phyloP scores from a whole-genome alignment of 495 filamentous ascomycete genomes.

The Trichoderma gamsii region DNA sequence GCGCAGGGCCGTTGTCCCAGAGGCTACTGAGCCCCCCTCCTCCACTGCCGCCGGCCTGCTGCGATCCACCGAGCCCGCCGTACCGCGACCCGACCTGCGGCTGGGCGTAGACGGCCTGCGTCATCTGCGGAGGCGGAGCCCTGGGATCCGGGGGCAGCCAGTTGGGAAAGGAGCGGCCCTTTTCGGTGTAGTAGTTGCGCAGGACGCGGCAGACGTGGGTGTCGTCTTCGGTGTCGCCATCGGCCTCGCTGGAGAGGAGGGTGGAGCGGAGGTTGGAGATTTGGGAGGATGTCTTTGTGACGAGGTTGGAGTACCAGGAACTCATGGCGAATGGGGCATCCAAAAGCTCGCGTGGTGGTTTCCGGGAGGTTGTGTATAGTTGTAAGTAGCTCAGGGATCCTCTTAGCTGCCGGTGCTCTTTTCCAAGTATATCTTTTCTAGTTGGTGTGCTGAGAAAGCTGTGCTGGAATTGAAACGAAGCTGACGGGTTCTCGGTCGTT shows the following conservation, averaged over 20 bases:
- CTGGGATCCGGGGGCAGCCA: conserved; percentile 91
- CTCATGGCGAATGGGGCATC: conserved; percentile 49
- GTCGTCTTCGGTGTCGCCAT: conserved; percentile 91
- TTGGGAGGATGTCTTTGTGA: conserved; percentile 71
- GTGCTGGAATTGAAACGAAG: neutral
- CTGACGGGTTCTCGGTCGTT: neutral
- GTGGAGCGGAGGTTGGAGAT: conserved; percentile 75
- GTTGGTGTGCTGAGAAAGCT: neutral
- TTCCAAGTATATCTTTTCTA: too few species aligned
- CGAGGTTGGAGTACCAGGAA: conserved; percentile 72
- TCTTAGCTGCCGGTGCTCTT: too few species aligned
- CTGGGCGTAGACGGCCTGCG: conserved; percentile 46
- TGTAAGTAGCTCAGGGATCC: too few species aligned
- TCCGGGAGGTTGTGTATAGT: neutral
- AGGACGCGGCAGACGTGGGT: conserved; percentile 92
- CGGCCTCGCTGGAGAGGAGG: conserved; percentile 70
- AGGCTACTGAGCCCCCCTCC: conserved; percentile 64
- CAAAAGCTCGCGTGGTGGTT: neutral
- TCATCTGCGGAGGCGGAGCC: conserved; percentile 45
- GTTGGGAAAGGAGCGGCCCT: conserved; percentile 69
- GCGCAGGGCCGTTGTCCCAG: conserved; percentile 63
- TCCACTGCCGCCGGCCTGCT: conserved; percentile 26
- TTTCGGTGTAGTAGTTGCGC: conserved; percentile 90
- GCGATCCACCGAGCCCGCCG: conserved; percentile 34
- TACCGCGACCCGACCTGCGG: conserved; percentile 47